These are phyloP conservation scores for Oemleria cerasiformis DNA, from an alignment of 306 rosid species.

Conservation along the genomic window DNA sequence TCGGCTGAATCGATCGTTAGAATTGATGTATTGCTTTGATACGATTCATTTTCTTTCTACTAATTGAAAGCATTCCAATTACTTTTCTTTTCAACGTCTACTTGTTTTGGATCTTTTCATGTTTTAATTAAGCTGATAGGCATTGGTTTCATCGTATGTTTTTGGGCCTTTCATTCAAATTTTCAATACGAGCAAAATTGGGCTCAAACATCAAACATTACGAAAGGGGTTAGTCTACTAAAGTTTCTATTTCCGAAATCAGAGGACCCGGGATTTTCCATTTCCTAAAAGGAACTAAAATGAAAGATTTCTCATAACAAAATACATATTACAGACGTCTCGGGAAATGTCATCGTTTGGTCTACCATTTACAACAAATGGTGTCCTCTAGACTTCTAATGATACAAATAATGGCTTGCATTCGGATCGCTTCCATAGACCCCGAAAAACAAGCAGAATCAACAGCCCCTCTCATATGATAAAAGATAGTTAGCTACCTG, in stretches of 20 bases:
- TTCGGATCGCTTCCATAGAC: conserved; percentile 3
- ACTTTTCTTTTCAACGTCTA: neutral
- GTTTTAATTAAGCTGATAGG: neutral
- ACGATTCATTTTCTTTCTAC: neutral
- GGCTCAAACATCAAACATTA: too few relatives aligned
- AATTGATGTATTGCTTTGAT: too few relatives aligned
- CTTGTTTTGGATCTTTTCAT: neutral
- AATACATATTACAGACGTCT: conserved; percentile 24
- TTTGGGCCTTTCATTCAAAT: too few relatives aligned
- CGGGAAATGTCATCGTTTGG: conserved; percentile 14
- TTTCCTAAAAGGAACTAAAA: conserved; percentile 10
- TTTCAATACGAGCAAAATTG: too few relatives aligned
- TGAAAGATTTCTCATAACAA: conserved; percentile 18
- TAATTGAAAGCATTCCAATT: neutral
- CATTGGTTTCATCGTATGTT: neutral
- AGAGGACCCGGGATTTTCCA: neutral
- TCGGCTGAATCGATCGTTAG: neutral
- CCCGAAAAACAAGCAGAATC: conserved; percentile 7
- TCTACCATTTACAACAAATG: conserved; percentile 18
- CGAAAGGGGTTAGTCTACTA: neutral
- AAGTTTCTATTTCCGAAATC: neutral
- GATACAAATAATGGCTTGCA: conserved; percentile 29
- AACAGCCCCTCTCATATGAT: neutral
- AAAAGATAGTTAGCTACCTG: conserved; percentile 9
- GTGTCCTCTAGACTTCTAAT: conserved; percentile 14